These are phyloP conservation scores for Saccharum spontaneum DNA, from an alignment of 176 grass and related monocot species.

Conservation along the genomic window DNA sequence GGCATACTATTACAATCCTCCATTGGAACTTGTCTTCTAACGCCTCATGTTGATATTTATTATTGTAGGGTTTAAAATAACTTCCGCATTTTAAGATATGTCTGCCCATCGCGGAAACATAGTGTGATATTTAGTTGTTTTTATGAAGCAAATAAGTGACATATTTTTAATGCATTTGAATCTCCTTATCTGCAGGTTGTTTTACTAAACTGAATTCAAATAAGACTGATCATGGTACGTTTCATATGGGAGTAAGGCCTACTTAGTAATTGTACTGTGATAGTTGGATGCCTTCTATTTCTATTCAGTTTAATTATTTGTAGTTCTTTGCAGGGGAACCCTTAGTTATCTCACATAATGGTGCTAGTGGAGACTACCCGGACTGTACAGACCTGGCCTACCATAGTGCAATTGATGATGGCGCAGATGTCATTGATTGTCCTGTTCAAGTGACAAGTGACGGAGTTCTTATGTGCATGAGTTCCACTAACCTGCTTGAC, in stretches of 20 bases:
- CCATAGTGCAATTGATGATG: constrained; percentile 50
- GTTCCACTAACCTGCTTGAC: constrained; percentile 54
- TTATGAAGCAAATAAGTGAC: background rate
- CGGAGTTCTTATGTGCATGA: constrained; percentile 76
- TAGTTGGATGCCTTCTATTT: constrained; percentile 7
- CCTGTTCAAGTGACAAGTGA: constrained; percentile 76
- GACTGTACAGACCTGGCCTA: constrained; percentile 86
- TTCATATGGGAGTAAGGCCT: constrained; percentile 23
- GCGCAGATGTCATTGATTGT: constrained; percentile 94
- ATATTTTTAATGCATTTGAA: constrained; percentile 27
- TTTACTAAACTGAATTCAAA: constrained; percentile 55
- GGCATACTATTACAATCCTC: background rate
- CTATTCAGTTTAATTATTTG: background rate
- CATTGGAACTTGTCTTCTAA: background rate
- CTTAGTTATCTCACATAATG: constrained; percentile 78
- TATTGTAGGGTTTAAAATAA: background rate
- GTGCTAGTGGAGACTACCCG: constrained; percentile 79
- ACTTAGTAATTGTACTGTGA: background rate
- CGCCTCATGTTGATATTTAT: background rate
- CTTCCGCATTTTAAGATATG: background rate
- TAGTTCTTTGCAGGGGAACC: constrained; percentile 48
- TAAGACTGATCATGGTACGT: constrained; percentile 66
- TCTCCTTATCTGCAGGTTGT: constrained; percentile 71
- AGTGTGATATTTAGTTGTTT: background rate
- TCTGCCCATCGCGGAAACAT: background rate